A percentile compares a stretch with the other conserved stretches of the same genome.
Evolutionary conservation across 202 grass and related monocot species (phyloP).

Genomic region (Dendrocalamus latiflorus): DNA sequence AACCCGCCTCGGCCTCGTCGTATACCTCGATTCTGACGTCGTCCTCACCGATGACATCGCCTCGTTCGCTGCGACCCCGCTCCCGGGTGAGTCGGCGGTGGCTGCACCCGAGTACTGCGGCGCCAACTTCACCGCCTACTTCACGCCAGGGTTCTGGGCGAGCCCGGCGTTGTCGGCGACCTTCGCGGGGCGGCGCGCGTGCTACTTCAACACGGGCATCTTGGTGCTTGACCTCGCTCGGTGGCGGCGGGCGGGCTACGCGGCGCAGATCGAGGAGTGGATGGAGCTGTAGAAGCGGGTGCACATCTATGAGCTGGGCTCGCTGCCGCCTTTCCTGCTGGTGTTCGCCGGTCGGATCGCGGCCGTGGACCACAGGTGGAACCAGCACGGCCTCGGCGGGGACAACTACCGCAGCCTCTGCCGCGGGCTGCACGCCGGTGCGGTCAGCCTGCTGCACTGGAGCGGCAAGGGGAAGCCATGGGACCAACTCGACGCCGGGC

Average conservation of each 20-base stretch:
- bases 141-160: conserved; percentile 75
- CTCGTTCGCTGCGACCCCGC: conserved; percentile 48
- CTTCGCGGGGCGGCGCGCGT: conserved; percentile 46
- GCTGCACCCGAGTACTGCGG: conserved; percentile 84
- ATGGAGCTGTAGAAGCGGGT: conserved; percentile 77
- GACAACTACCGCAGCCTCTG: conserved; percentile 75
- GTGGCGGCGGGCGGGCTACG: conserved; percentile 54
- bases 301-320: conserved; percentile 83
- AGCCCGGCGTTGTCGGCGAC: conserved; percentile 28
- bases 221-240: conserved; percentile 74
- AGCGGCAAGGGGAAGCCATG: conserved; percentile 90
- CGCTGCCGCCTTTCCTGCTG: conserved; percentile 69
- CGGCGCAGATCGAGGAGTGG: conserved; percentile 77
- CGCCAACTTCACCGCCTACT: conserved; percentile 78
- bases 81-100: conserved; percentile 39
- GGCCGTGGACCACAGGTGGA: conserved; percentile 68
- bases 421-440: conserved; percentile 64
- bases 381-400: conserved; percentile 84
- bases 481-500: conserved; percentile 54
- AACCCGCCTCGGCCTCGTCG: too few relatives aligned
- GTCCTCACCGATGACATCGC: conserved; percentile 79
- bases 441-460: conserved; percentile 77
- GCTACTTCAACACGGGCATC: conserved; percentile 94
- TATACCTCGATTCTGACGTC: conserved; percentile 90
- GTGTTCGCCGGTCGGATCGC: conserved; percentile 73